phyloP scores from a whole-genome alignment of 225 moss, liverwort and hornwort genomes.

The Marchantia polymorpha region DNA sequence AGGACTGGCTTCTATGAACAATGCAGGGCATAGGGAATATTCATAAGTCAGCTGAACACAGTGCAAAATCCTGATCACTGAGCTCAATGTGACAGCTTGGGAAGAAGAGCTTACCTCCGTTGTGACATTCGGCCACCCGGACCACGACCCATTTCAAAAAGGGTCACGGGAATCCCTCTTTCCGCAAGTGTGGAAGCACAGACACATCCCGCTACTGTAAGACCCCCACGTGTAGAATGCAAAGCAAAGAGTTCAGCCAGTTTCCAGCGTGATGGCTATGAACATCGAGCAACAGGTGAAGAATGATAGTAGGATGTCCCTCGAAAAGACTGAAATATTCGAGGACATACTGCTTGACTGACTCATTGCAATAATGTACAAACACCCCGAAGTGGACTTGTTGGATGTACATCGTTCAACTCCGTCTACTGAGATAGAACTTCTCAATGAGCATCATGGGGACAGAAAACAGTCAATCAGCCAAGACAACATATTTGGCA shows the following conservation, averaged over 20 bases:
- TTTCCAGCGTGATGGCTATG: not conserved
- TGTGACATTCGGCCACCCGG: slow-evolving; percentile 94
- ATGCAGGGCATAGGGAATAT: not conserved
- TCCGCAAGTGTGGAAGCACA: slow-evolving; percentile 79
- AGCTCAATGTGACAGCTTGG: not conserved
- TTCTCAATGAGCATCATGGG: too few species aligned
- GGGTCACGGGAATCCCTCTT: slow-evolving; percentile 62
- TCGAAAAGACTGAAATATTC: not conserved
- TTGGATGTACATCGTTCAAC: too few species aligned
- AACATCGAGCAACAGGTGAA: not conserved
- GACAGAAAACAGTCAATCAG: too few species aligned
- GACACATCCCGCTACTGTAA: slow-evolving; percentile 78
- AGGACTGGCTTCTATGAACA: too few species aligned
- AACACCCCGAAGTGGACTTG: too few species aligned
- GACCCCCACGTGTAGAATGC: not conserved
- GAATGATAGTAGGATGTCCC: not conserved
- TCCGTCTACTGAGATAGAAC: too few species aligned
- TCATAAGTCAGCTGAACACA: not conserved
- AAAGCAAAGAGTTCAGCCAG: not conserved
- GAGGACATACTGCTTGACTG: not conserved
- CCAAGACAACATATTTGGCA: too few species aligned
- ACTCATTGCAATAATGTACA: not conserved
- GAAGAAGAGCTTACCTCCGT: slow-evolving; percentile 47
- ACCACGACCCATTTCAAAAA: slow-evolving; percentile 89
- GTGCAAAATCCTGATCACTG: not conserved